A percentile compares a stretch with the other conserved stretches of the same genome.
These are phyloP conservation scores for Metschnikowia rubicola DNA, from an alignment of 805 yeast species.

Conservation along the genomic window DNA sequence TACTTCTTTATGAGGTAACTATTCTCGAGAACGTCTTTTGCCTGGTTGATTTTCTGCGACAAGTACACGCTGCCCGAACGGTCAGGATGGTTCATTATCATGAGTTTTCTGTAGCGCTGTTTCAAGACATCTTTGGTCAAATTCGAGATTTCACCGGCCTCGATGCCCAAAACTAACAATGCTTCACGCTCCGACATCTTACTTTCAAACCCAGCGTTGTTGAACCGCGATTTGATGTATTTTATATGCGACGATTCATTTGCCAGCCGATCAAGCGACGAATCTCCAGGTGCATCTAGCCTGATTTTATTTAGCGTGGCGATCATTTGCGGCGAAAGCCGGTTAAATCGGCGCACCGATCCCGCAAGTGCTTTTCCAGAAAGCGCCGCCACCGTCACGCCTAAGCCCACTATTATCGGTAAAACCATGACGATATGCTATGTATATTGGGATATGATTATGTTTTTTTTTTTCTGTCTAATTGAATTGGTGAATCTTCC, in stretches of 20 bases:
- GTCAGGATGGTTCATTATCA: constrained; percentile 44
- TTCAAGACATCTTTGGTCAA: constrained; percentile 26
- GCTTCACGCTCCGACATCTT: constrained; percentile 46
- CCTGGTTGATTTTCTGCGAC: constrained; percentile 42
- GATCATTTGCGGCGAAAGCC: constrained; percentile 20
- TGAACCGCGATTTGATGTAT: constrained; percentile 19
- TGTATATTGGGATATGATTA: not conserved
- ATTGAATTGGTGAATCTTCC: no score
- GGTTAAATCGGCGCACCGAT: constrained; percentile 11
- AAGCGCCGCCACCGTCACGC: constrained; percentile 18
- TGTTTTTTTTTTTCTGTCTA: no score
- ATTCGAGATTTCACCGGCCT: constrained; percentile 33
- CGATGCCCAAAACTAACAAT: constrained; percentile 37
- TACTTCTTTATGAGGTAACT: constrained; percentile 32
- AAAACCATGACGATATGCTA: constrained; percentile 12
- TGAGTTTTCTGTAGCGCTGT: constrained; percentile 36
- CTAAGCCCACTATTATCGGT: constrained; percentile 19
- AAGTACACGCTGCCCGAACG: constrained; percentile 38
- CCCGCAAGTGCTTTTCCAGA: constrained; percentile 13
- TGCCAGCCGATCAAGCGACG: constrained; percentile 9
- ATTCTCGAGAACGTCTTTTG: constrained; percentile 38
- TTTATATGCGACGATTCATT: constrained; percentile 16
- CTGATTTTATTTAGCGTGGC: constrained; percentile 19
- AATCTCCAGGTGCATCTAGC: constrained; percentile 8
- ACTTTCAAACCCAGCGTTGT: constrained; percentile 28